Percentiles rank a stretch among this genome's conserved stretches.
Evolutionary conservation across 1,284 basidiomycete species (phyloP).

Genomic region (Irpex sp.): DNA sequence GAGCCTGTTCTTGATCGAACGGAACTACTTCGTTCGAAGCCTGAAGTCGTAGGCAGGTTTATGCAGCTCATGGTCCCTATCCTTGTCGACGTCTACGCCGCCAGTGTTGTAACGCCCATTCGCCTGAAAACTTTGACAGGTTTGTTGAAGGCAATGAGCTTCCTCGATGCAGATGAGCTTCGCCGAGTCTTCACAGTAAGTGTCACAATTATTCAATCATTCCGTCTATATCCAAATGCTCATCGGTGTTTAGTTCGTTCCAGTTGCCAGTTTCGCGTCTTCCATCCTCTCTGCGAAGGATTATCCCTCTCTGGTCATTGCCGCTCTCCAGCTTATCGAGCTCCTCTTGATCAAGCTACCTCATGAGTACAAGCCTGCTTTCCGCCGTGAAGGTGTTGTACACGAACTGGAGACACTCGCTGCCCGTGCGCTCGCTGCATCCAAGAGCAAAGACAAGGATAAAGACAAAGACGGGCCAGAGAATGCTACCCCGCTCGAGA

Average conservation of each 20-base stretch:
- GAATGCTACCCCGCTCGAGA: conserved; percentile 31
- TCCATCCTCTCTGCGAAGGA: conserved; percentile 90
- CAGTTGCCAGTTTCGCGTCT: conserved; percentile 88
- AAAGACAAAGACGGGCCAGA: conserved; percentile 38
- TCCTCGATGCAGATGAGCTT: conserved; percentile 75
- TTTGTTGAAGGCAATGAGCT: conserved; percentile 84
- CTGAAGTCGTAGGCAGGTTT: conserved; percentile 74
- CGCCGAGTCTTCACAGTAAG: conserved; percentile 68
- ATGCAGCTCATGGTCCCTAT: conserved; percentile 87
- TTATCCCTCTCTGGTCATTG: conserved; percentile 78
- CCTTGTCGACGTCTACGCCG: conserved; percentile 91
- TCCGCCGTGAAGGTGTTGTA: conserved; percentile 90
- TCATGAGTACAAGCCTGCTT: conserved; percentile 77
- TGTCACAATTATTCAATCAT: conserved; percentile 12
- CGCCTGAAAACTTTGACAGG: conserved; percentile 84
- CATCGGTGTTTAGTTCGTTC: conserved; percentile 59
- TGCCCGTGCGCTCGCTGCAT: conserved; percentile 49
- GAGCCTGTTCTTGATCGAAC: conserved; percentile 50
- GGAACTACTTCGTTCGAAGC: conserved; percentile 69
- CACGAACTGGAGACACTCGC: conserved; percentile 83
- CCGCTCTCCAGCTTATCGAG: conserved; percentile 88
- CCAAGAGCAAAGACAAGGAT: conserved; percentile 51
- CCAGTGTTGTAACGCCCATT: conserved; percentile 83
- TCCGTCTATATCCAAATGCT: neutral
- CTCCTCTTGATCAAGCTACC: conserved; percentile 80